Conservation (phyloP, 495 filamentous ascomycete genomes). For the Penicillium riverlandense region DNA sequence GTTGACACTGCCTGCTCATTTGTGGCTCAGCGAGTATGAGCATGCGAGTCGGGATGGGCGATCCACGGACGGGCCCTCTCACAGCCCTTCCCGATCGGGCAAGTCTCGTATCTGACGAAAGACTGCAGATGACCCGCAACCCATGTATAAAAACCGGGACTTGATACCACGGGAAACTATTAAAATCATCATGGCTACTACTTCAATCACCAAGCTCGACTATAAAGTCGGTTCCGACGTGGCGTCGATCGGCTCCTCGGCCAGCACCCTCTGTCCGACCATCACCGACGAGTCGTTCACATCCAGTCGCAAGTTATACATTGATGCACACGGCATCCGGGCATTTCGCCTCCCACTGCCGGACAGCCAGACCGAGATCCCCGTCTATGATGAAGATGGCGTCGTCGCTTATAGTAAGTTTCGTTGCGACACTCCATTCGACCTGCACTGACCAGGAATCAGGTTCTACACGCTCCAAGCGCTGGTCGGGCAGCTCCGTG, state of each 20-base stretch:
- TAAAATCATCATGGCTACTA: not conserved
- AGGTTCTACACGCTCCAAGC: slow-evolving; percentile 31
- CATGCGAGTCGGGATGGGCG: not conserved
- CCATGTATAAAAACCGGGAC: not conserved
- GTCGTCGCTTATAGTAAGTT: slow-evolving; percentile 19
- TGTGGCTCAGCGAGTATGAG: not conserved
- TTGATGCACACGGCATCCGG: slow-evolving; percentile 38
- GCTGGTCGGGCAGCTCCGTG: slow-evolving; percentile 34
- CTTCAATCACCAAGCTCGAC: slow-evolving; percentile 2
- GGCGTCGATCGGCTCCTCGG: slow-evolving; percentile 1
- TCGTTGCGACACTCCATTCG: too few relatives aligned
- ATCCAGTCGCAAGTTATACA: slow-evolving; percentile 24
- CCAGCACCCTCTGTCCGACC: slow-evolving; percentile 5
- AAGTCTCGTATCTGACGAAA: slow-evolving; percentile 13
- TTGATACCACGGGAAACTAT: not conserved
- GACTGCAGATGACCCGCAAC: not conserved
- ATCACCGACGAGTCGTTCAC: slow-evolving; percentile 3
- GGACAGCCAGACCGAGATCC: slow-evolving; percentile 32
- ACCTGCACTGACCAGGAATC: too few relatives aligned
- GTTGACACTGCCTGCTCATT: too few relatives aligned
- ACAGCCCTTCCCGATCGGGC: slow-evolving; percentile 7
- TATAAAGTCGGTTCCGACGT: slow-evolving; percentile 5
- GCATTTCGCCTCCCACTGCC: slow-evolving; percentile 38
- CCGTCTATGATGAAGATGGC: slow-evolving; percentile 31
- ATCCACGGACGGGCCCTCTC: slow-evolving; percentile 3